Evolutionary conservation across 768 basidiomycete genomes (phyloP), one percentile per base, ranked within the genome.

Genomic region (Lepiota brunneoincarnata): DNA sequence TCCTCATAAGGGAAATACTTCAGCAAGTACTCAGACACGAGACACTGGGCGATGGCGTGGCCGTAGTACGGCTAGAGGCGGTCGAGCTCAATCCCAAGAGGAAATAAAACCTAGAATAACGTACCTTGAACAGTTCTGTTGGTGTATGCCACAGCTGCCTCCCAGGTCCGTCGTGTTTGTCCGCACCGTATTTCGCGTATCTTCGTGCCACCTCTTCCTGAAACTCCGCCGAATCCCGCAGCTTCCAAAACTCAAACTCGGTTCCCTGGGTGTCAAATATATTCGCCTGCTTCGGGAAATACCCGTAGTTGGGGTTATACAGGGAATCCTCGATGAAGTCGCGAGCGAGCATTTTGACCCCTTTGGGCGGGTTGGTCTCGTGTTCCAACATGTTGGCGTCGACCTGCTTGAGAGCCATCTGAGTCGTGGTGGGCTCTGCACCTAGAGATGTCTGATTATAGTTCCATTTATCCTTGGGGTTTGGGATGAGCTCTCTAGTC

Each of bases 101-200:
- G 42, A 43, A 44, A 12, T 28, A 37, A 14, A 47, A 35, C 47
- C 56, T 47, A 21, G 34, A 41, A 21, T 37, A 7, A 67, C 79
- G 47, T 63, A 95, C 97, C 83, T 95, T 93, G 78, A 99, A 98
- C 26, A 99, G 70, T 65, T 98, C 97, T 0, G 93, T 96, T 0
- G 97, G 97, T 1, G 97, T 99, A 70, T 99, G 97, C 97, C 97
- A 99, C 50, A 99, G 74, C 72, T 99, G 96, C 63, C 83, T 80
- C 5, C 93, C 91, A 18, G 87, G 86, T 9, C 88, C 89, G 35
- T 83, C 76, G 54, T 70, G 71, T 58, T 72, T 77, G 61, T 84
- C 80, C 26, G 73, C 70, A 14, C 87, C 87, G 63, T 91, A 89
- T 18, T 78, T 75, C 43, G 80, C 78, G 65, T 98, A 98, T 59